Conservation (phyloP, 768 basidiomycete species). For the Hygrophoropsis aurantiaca region DNA sequence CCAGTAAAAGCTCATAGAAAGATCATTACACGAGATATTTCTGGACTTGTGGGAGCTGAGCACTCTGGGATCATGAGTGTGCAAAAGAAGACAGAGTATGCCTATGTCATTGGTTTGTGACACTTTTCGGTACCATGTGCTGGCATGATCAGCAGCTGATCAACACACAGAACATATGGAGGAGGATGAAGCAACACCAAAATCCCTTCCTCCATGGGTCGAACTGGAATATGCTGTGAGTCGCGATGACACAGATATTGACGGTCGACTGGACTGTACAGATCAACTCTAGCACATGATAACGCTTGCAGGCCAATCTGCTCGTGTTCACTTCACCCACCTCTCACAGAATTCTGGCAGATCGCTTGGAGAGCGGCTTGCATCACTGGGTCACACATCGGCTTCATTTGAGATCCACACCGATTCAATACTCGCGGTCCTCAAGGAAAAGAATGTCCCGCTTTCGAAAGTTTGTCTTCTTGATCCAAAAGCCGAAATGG, state of each 20-base stretch:
- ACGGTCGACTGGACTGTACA: background rate
- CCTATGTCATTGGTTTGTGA: constrained; percentile 57
- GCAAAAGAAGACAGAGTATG: constrained; percentile 38
- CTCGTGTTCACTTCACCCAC: constrained; percentile 80
- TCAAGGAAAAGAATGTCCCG: constrained; percentile 24
- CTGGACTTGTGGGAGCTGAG: too few relatives aligned
- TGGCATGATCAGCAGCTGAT: background rate
- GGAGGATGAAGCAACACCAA: constrained; percentile 77
- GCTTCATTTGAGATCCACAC: constrained; percentile 24
- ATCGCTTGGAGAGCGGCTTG: constrained; percentile 41
- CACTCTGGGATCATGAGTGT: too few relatives aligned
- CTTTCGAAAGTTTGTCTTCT: constrained; percentile 80
- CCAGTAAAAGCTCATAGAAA: too few relatives aligned
- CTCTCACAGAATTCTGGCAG: constrained; percentile 71
- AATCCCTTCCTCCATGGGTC: constrained; percentile 85
- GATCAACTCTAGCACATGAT: constrained; percentile 71
- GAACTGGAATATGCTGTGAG: constrained; percentile 84
- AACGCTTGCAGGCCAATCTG: constrained; percentile 61
- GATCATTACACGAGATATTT: too few relatives aligned
- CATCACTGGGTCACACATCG: constrained; percentile 3
- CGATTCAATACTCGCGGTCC: constrained; percentile 14
- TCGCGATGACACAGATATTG: constrained; percentile 7
- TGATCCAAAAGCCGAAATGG: constrained; percentile 82
- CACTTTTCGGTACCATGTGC: background rate
- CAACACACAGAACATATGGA: constrained; percentile 85